Conservation (phyloP, 2,329 filamentous ascomycete species). For the Apiospora rasikravindrae region DNA sequence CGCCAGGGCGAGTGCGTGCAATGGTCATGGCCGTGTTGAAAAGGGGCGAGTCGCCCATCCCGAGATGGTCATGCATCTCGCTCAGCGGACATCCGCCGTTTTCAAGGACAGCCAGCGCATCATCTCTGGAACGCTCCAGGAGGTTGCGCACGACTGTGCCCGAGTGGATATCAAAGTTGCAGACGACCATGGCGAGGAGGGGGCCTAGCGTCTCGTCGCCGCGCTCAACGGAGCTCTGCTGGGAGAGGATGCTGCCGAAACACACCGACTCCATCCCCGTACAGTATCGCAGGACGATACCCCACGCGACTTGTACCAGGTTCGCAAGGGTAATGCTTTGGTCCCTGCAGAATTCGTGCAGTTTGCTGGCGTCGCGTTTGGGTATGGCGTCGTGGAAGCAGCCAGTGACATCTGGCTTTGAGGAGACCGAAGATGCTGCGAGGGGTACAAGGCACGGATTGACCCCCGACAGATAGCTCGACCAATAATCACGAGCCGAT, state of each 20-base stretch:
- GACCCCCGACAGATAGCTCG: background rate
- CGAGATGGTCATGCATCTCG: background rate
- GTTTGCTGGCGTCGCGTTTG: background rate
- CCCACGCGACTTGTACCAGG: background rate
- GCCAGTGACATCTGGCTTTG: background rate
- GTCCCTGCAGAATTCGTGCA: background rate
- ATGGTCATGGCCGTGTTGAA: slow-evolving; percentile 16
- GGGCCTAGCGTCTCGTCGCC: background rate
- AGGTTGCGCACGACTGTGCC: background rate
- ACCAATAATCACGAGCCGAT: background rate
- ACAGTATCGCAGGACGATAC: background rate
- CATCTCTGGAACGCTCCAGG: background rate
- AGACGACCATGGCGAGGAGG: background rate
- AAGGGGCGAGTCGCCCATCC: background rate
- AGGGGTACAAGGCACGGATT: background rate
- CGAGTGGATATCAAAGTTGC: background rate
- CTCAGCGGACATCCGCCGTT: background rate
- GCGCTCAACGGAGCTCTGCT: background rate
- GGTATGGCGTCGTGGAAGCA: background rate
- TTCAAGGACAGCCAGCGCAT: background rate
- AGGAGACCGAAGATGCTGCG: background rate
- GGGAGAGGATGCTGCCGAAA: background rate
- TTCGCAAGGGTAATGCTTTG: background rate
- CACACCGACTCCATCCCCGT: background rate
- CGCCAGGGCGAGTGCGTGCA: background rate